Evolutionary conservation across 768 basidiomycete species (phyloP), one percentile per base, ranked within the genome.

Genomic region (Leccinum rimulosum): DNA sequence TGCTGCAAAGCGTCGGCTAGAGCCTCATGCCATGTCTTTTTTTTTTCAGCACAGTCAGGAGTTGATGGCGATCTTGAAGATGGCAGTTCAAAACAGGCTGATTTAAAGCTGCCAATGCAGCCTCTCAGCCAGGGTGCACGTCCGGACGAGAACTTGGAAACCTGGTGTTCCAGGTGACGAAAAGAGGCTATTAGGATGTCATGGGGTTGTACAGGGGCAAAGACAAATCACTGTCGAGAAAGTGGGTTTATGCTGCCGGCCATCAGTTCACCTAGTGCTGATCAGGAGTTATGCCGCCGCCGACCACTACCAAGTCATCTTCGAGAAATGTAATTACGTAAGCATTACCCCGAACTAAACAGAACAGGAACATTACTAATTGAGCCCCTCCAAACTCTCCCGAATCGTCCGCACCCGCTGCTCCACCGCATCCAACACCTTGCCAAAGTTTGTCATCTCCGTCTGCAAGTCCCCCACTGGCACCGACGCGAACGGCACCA

Each of bases 341-440:
- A 25, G 25, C 25, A 25, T 25, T 25, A 25, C 25, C 25, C 2
- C 25, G 25, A 25, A 3, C 25, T 54, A 61, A 40, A 43, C 15
- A 61, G 17, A 33, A 17, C 38, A 50, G 14, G 38, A 22, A 4
- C 28, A 11, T 17, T 33, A 6, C 61, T 62, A 75, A 60, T 69
- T 69, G 54, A 78, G 40, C 22, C 73, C 73, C 10, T 68, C 63
- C 52, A 84, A 53, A 54, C 72, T 78, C 52, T 79, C 77, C 56
- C 79, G 76, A 36, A 89, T 74, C n/a, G 62, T 57, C 50, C 70
- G 74, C 25, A 87, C 76, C 58, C 86, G 77, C 61, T 81, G 79
- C 71, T 90, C 88, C 50, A 89, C 70, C 57, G 65, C 61, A 61
- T 87, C 85, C 69, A 92, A 73, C 58, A 79, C 77, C 59, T 71